These are phyloP conservation scores for Chaetomiaceae sp. DNA, from an alignment of 2,329 filamentous ascomycete genomes.

Conservation along the genomic window DNA sequence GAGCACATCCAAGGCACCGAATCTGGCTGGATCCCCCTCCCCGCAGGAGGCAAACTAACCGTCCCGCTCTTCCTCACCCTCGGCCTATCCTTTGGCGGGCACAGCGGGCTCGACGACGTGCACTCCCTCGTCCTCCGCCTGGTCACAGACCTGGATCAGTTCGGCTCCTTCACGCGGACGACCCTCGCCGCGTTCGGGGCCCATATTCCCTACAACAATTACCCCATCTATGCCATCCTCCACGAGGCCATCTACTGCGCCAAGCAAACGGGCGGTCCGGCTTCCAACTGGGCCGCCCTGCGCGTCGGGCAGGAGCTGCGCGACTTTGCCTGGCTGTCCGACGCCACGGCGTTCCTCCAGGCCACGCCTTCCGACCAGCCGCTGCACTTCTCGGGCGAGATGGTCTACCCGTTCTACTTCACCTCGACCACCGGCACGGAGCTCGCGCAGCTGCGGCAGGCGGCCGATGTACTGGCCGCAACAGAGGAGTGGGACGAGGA, in stretches of 20 bases:
- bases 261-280: conserved; percentile 31
- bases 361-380: conserved; percentile 37
- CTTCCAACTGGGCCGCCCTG: conserved; percentile 15
- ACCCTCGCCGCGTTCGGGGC: conserved; percentile 66
- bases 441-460: conserved; percentile 61
- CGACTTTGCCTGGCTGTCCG: conserved; percentile 49
- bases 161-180: conserved; percentile 68
- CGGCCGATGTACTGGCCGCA: conserved; percentile 65
- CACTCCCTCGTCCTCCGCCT: conserved; percentile 69
- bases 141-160: conserved; percentile 66
- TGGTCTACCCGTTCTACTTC: conserved; percentile 85
- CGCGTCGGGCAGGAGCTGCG: conserved; percentile 1
- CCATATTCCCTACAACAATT: conserved; percentile 64
- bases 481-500: conserved; percentile 63
- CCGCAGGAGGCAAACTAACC: conserved; percentile 68
- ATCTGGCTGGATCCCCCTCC: conserved; percentile 52
- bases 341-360: conserved; percentile 33
- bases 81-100: conserved; percentile 72
- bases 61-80: conserved; percentile 70
- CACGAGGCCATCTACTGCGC: conserved; percentile 88
- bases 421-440: conserved; percentile 63
- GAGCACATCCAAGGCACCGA: conserved; percentile 55
- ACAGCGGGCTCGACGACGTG: conserved; percentile 71
- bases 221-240: conserved; percentile 77
- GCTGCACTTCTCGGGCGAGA: conserved; percentile 83